phyloP scores from a whole-genome alignment of 2,329 filamentous ascomycete genomes.

The Diplodia seriata region DNA sequence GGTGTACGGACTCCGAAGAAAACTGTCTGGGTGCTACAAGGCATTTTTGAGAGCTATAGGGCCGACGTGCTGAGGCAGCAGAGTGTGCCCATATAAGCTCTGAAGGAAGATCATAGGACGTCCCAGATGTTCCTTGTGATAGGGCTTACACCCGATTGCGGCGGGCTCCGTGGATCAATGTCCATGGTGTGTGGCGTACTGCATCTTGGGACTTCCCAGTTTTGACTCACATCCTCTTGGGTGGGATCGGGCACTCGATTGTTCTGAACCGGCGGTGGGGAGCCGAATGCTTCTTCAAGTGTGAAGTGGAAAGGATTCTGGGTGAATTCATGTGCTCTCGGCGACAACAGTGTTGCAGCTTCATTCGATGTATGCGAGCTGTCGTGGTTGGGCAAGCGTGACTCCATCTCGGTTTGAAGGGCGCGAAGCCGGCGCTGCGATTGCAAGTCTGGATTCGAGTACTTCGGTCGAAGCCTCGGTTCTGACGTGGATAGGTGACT shows the following conservation, averaged over 20 bases:
- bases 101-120: constrained; percentile 59
- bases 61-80: neutral
- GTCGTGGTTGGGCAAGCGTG: constrained; percentile 42
- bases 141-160: constrained; percentile 74
- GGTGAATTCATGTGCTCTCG: constrained; percentile 75
- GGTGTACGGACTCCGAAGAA: neutral
- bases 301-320: constrained; percentile 54
- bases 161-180: constrained; percentile 75
- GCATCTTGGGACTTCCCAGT: constrained; percentile 57
- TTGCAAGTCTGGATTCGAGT: constrained; percentile 49
- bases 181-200: constrained; percentile 11
- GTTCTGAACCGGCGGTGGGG: constrained; percentile 43
- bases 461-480: constrained; percentile 41
- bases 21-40: neutral
- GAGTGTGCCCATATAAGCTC: neutral
- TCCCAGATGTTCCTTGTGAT: constrained; percentile 82
- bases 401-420: constrained; percentile 50
- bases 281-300: constrained; percentile 39
- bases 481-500: constrained; percentile 38
- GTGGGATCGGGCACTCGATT: constrained; percentile 44
- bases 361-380: constrained; percentile 40
- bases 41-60: too few species aligned
- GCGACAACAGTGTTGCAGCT: constrained; percentile 69
- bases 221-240: constrained; percentile 42
- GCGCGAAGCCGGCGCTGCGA: constrained; percentile 49